phyloP scores from a whole-genome alignment of 176 grass and related monocot species.

The Dendrocalamus sinicus region DNA sequence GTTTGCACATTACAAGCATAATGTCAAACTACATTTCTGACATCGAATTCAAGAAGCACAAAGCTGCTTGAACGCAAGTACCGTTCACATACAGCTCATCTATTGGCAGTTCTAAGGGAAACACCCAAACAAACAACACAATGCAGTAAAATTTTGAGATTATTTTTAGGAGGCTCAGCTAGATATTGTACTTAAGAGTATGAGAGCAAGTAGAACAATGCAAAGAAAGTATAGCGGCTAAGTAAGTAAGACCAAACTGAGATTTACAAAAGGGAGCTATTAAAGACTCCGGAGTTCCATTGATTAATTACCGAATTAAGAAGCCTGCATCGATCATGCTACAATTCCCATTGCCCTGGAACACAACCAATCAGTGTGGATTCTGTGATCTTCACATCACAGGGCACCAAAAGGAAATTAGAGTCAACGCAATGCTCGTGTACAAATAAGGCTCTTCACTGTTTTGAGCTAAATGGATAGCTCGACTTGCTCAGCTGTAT shows the following conservation, averaged over 20 bases:
- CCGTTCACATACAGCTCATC: background rate
- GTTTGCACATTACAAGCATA: constrained; percentile 28
- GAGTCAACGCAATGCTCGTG: background rate
- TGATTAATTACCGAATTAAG: constrained; percentile 45
- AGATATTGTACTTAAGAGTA: background rate
- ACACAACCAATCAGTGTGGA: constrained; percentile 11
- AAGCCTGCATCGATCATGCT: background rate
- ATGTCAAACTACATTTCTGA: background rate
- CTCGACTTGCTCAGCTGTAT: constrained; percentile 6
- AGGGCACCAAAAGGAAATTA: background rate
- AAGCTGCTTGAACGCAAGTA: background rate
- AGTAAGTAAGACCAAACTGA: background rate
- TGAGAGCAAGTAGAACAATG: background rate
- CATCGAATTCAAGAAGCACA: background rate
- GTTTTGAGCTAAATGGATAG: constrained; percentile 24
- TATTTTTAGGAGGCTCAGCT: background rate
- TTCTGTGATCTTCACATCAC: constrained; percentile 4
- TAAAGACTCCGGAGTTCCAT: background rate
- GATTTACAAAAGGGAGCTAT: constrained; percentile 25
- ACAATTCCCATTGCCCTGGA: background rate
- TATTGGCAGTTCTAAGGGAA: background rate
- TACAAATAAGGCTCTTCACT: constrained; percentile 12
- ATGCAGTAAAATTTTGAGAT: background rate
- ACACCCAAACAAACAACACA: background rate
- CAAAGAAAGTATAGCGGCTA: background rate